These are phyloP conservation scores for Phoma herbarum DNA, from an alignment of 2,329 filamentous ascomycete genomes.

Conservation along the genomic window DNA sequence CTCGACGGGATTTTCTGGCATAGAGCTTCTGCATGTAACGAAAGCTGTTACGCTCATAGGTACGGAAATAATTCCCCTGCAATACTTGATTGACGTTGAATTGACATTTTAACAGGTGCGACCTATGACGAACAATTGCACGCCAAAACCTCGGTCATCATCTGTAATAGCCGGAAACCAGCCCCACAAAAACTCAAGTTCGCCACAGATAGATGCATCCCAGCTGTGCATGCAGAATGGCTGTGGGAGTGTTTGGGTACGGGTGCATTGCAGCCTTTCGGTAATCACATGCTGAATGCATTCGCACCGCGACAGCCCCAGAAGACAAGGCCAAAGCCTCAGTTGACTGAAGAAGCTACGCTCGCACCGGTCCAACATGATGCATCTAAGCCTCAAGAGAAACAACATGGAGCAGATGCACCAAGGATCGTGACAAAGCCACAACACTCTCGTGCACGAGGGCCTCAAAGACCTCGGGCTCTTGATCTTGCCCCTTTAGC, in stretches of 20 bases:
- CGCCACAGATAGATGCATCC: constrained; percentile 77
- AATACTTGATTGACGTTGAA: constrained; percentile 4
- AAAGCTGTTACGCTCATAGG: constrained; percentile 78
- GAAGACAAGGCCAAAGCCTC: constrained; percentile 23
- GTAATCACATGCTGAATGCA: constrained; percentile 50
- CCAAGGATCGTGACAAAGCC: constrained; percentile 27
- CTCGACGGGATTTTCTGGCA: constrained; percentile 82
- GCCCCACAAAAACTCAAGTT: constrained; percentile 81
- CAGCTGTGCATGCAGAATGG: constrained; percentile 84
- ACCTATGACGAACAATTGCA: constrained; percentile 81
- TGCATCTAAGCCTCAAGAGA: constrained; percentile 30
- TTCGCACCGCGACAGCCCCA: constrained; percentile 25
- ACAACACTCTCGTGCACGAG: constrained; percentile 19
- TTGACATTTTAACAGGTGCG: constrained; percentile 63
- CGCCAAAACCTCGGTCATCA: constrained; percentile 74
- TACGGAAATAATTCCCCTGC: constrained; percentile 40
- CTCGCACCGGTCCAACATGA: constrained; percentile 37
- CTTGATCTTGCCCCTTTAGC: constrained; percentile 39
- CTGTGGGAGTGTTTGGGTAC: constrained; percentile 78
- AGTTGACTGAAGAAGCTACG: constrained; percentile 29
- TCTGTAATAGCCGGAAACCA: constrained; percentile 69
- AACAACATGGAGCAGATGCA: constrained; percentile 33
- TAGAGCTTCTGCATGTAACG: constrained; percentile 85
- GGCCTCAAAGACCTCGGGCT: constrained; percentile 27
- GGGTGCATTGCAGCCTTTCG: constrained; percentile 59